A percentile compares a stretch with the other conserved stretches of the same genome.
Conservation (phyloP, 2,329 filamentous ascomycete species). For the Apiospora hydei region DNA sequence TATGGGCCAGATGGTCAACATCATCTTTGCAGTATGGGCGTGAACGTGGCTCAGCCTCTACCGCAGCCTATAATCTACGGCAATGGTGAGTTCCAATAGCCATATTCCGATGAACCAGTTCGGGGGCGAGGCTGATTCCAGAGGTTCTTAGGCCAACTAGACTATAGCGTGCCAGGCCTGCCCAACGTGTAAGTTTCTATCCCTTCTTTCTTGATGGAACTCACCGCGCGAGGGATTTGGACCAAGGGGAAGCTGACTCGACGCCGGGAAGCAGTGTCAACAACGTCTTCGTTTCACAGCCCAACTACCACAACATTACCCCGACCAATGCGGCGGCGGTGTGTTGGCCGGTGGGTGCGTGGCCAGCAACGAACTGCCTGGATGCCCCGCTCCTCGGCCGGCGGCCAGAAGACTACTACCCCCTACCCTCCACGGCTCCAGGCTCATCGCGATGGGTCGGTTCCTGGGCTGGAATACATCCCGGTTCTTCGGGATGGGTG, state of each 20-base stretch:
- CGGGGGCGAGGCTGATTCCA: not conserved
- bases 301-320: not conserved
- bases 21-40: not conserved
- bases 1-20: not conserved
- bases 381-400: slow-evolving; percentile 15
- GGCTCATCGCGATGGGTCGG: not conserved
- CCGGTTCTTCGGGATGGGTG: not conserved
- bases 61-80: not conserved
- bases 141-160: not conserved
- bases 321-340: not conserved
- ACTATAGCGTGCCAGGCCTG: not conserved
- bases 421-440: slow-evolving; percentile 7
- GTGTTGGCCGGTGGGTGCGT: not conserved
- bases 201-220: no score
- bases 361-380: not conserved
- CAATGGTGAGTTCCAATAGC: not conserved
- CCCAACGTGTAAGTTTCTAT: not conserved
- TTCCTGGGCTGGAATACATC: slow-evolving; percentile 6
- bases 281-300: not conserved
- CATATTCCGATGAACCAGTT: not conserved
- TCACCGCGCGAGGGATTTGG: not conserved
- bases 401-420: slow-evolving; percentile 25
- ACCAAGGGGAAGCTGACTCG: not conserved
- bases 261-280: not conserved
- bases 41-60: not conserved